Conservation (phyloP, 345 rosid species). For the Hypericum perforatum region DNA sequence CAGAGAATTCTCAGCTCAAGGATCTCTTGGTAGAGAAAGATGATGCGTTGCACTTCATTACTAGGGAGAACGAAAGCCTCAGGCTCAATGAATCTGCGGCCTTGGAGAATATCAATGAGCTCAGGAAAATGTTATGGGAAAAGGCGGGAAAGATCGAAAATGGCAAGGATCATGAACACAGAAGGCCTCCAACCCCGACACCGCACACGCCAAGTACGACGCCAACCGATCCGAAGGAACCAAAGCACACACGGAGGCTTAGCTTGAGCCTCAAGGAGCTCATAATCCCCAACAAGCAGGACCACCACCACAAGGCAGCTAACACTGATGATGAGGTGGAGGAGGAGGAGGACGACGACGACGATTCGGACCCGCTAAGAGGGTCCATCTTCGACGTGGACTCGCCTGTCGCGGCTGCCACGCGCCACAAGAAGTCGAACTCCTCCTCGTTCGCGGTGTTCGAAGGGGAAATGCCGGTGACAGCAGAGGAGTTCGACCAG, state of each 20-base stretch:
- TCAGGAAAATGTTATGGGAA: constrained; percentile 43
- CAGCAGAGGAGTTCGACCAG: constrained; percentile 41
- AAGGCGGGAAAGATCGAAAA: constrained; percentile 12
- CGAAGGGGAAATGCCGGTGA: constrained; percentile 27
- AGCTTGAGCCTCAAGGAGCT: constrained; percentile 45
- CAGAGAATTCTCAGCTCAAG: constrained; percentile 66
- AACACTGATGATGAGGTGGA: constrained; percentile 8
- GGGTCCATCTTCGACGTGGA: constrained; percentile 72
- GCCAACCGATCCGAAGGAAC: constrained; percentile 4
- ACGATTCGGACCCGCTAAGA: constrained; percentile 32
- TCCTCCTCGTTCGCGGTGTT: constrained; percentile 18
- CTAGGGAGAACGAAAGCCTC: constrained; percentile 49
- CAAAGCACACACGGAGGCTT: constrained; percentile 19
- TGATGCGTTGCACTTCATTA: constrained; percentile 42
- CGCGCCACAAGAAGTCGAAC: constrained; percentile 31
- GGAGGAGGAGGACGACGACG: constrained; percentile 15
- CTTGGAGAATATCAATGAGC: constrained; percentile 43
- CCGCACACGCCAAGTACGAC: background rate
- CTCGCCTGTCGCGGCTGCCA: constrained; percentile 29
- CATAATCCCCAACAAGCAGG: constrained; percentile 32
- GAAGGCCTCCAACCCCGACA: constrained; percentile 12
- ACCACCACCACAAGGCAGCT: constrained; percentile 16
- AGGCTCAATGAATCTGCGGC: constrained; percentile 50
- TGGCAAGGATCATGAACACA: constrained; percentile 13
- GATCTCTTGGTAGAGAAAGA: constrained; percentile 53